Base-by-base conservation (phyloP, 345 rosid genomes). In the Arabis alpina region DNA sequence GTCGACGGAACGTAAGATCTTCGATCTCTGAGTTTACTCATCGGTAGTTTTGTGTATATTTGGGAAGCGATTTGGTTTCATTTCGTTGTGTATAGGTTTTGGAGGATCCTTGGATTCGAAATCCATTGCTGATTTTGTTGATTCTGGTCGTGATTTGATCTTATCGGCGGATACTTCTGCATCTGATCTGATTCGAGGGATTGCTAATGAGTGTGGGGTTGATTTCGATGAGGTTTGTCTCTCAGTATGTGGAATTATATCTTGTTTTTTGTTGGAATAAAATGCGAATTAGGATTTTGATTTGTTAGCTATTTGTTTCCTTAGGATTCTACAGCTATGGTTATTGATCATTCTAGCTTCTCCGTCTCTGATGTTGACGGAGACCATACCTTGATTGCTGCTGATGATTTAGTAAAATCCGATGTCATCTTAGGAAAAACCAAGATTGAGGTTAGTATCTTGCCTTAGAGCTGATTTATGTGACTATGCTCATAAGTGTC, bases 71-170 rank as follows among this genome's bases (percentile, higher is more conserved):
- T 54, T 54, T 51, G 34, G 6, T 14, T 3, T 40, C 32, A 10
- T 48, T 69, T 54, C 28, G 14, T 57, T 61, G 42, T 10, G 39
- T 68, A 19, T 48, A 86, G 90, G 81, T 0, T 76, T 82, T 72
- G 94, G 91, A 34, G 91, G 94, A 24, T 76, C 83, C 2, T 63
- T 88, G 80, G 91, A 84, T 73, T 75, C 83, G 68, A 71, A 66
- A 15, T 77, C 83, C 6, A 82, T 86, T 58, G 77, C 86, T 56
- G 91, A 86, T 63, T 88, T 86, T 58, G 85, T 88, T 68, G 93
- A 88, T 84, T 84, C 91, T 3, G 93, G 91, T 61, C 89, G 78
- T 36, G 89, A 86, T 64, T 74, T 88, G 82, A 82, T 88, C 50
- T 8, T 88, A 8, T 88, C 89, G 27, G 91, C 79, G 39, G 91